These are phyloP conservation scores for Pseudogymnoascus sp. DNA, from an alignment of 2,329 filamentous ascomycete species.

Conservation along the genomic window DNA sequence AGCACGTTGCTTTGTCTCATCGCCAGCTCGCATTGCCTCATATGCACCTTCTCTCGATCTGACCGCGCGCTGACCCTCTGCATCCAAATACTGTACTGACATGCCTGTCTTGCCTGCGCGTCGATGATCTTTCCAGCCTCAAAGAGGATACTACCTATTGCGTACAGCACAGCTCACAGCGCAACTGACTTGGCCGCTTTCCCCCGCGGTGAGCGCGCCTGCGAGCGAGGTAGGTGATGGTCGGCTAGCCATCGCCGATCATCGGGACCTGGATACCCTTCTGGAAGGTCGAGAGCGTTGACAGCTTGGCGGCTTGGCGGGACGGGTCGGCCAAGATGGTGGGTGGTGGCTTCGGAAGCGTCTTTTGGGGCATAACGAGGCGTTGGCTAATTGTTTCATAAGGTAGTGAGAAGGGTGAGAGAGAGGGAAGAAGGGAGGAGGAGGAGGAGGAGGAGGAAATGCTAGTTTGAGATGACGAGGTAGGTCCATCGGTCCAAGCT, in stretches of 20 bases:
- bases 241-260: not conserved
- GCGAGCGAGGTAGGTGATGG: not conserved
- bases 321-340: not conserved
- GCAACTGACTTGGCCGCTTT: not conserved
- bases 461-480: not conserved
- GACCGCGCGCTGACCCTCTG: not conserved
- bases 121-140: too few relatives aligned
- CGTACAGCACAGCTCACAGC: too few relatives aligned
- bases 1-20: slow-evolving; percentile 7
- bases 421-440: not conserved
- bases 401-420: not conserved
- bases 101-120: too few relatives aligned
- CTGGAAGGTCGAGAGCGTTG: slow-evolving; percentile 6
- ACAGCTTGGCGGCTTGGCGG: not conserved
- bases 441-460: not conserved
- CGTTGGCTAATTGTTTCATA: not conserved
- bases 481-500: not conserved
- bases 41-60: not conserved
- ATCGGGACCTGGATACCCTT: not conserved
- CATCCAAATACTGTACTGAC: too few relatives aligned
- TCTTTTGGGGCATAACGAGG: not conserved
- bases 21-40: not conserved
- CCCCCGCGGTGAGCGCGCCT: not conserved
- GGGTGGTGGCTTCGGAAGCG: not conserved
- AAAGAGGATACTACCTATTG: too few relatives aligned